Base-by-base conservation (phyloP, 768 basidiomycete genomes). In the Suillus subalutaceus region DNA sequence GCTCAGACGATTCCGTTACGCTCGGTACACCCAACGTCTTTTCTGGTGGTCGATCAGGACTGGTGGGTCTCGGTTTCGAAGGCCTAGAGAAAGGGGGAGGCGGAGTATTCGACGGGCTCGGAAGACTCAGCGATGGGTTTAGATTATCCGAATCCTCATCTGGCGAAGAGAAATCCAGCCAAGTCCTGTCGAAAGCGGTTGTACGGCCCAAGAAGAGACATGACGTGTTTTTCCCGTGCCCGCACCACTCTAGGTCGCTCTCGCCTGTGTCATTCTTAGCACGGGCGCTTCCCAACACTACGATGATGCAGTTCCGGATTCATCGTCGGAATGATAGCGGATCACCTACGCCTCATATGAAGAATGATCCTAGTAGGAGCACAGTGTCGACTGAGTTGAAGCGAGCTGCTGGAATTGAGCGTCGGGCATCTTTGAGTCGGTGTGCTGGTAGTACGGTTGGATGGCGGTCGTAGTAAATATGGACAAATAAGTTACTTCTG, bases 351-450 rank as follows among this genome's bases (percentile, higher is more conserved):
- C 71, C 74, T 62, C 32, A 35, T 48, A 37, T 65, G 30, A 12
- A 30, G 10, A 63, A 64, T 60, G 73, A 65, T 4, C 48, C 71
- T 43, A 41, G 63, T 38, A 74, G 74, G 20, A 58, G 67, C 1
- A 77, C 75, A 59, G 70, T 76, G 15, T 76, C 76, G 40, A 75
- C 76, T 0, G 74, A 76, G 65, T 32, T 76, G 66, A 77, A 74
- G 62, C 66, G 75, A 55, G 70, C 72, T 12, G 74, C 72, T 57
- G 75, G 68, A 48, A 18, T 77, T 53, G 71, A 68, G 15, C 72
- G 75, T 20, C 75, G 75, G 32, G 67, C 64, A 63, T 72, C 69
- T 63, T 53, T 72, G 70, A 41, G 62, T 50, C 66, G 53, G 32
- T 41, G 55, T 59, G 30, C 52, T 32, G 38, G 52, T 32, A 35